Evolutionary conservation across 495 filamentous ascomycete species (phyloP).

Genomic region (Penicillium bovifimosum): DNA sequence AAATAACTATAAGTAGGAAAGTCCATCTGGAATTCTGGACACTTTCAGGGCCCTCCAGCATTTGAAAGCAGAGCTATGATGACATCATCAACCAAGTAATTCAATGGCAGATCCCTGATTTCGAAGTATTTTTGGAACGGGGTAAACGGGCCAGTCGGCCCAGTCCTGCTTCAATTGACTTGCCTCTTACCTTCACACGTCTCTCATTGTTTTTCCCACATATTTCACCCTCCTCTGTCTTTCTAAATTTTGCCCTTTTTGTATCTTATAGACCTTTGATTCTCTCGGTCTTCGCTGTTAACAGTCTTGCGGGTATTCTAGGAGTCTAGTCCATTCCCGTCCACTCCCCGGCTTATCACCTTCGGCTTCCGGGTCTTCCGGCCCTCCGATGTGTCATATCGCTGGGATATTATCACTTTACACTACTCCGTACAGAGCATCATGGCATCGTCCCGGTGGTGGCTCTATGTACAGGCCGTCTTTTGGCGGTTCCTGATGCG

Average conservation of each 20-base stretch:
- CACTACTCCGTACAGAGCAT: neutral
- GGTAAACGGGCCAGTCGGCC: neutral
- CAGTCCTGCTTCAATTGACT: neutral
- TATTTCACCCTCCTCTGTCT: too few relatives aligned
- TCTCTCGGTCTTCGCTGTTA: too few relatives aligned
- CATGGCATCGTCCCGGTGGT: constrained; percentile 55
- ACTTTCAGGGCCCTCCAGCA: neutral
- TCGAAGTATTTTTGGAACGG: constrained; percentile 5
- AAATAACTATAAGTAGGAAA: too few relatives aligned
- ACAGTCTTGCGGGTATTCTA: neutral
- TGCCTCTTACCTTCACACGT: neutral
- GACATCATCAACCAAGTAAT: constrained; percentile 5
- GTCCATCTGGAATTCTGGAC: too few relatives aligned
- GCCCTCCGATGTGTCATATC: neutral
- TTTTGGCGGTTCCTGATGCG: constrained; percentile 76
- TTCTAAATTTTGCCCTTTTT: neutral
- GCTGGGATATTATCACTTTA: neutral
- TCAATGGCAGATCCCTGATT: constrained; percentile 1
- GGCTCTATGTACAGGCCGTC: constrained; percentile 64
- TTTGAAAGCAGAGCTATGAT: neutral
- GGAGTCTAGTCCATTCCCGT: neutral
- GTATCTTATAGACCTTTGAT: neutral
- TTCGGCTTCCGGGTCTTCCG: constrained; percentile 1
- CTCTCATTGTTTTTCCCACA: too few relatives aligned
- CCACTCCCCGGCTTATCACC: neutral